Base-by-base conservation (phyloP, 371 early-diverging fungal genomes). In the Gilbertella persicaria region DNA sequence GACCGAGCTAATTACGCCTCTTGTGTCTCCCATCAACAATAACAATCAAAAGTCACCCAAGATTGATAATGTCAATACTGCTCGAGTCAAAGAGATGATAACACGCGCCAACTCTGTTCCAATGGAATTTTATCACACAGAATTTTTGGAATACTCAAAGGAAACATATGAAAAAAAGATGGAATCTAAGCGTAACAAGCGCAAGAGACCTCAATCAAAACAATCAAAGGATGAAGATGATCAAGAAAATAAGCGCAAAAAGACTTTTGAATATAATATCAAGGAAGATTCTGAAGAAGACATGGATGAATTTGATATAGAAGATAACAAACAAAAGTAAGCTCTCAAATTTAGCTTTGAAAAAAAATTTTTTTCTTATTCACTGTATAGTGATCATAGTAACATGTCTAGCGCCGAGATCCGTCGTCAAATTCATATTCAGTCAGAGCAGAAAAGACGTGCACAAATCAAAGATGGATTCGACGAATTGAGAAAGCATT, bases 381-480 rank as follows among this genome's bases (percentile, higher is more conserved):
- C 16, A n/a, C n/a, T n/a, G n/a, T n/a, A n/a, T 48, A 16, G 25
- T 23, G 10, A 26, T 47, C 40, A 23, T 39, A 50, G 35, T 17
- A 57, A 39, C 29, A 23, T 63, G 17, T 46, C 66, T 5, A 61
- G 53, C 28, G 71, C 69, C 20, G 78, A 78, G 45, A 49, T 78
- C 25, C 71, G 73, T 43, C 73, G 78, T 13, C 75, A 78, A 55
- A 75, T 78, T 44, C 78, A 78, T 52, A 78, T 78, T 48, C 78
- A 78, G 49, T 78, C 78, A 40, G 78, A 78, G 40, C 78, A 78
- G 42, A 74, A 73, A 48, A 66, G 78, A 50, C 73, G 78, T 38
- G 78, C 78, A 25, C 75, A 78, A 35, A 78, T 78, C 45, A 73
- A 73, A 36, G 75, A 75, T 64, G 78, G 78, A 2, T 78, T 78